These are phyloP conservation scores for Solanum appendiculatum DNA, from an alignment of 257 asterid genomes.

Conservation along the genomic window DNA sequence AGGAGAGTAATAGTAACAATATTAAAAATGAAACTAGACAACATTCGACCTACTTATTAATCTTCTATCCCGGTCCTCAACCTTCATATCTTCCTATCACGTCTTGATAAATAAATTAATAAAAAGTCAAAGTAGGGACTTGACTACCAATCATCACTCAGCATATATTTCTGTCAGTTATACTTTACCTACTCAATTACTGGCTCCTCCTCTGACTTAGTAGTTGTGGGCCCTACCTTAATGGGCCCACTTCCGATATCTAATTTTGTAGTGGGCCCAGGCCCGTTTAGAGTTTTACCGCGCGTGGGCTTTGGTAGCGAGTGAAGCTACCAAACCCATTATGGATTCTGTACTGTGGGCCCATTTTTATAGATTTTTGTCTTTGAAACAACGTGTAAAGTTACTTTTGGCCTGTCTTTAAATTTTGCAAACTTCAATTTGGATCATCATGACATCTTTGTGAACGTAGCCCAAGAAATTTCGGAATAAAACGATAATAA, in stretches of 20 bases:
- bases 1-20: neutral
- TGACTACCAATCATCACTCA: neutral
- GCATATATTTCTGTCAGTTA: neutral
- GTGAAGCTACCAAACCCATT: constrained; percentile 8
- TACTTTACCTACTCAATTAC: neutral
- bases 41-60: neutral
- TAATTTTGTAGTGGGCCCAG: neutral
- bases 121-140: neutral
- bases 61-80: neutral
- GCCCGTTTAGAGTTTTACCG: neutral
- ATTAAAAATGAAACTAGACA: neutral
- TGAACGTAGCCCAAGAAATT: neutral
- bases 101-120: neutral
- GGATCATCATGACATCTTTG: neutral
- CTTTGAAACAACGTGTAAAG: neutral
- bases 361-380: neutral
- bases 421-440: neutral
- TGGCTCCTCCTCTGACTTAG: neutral
- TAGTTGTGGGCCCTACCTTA: neutral
- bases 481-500: neutral
- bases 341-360: neutral
- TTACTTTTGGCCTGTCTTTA: neutral
- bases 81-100: neutral
- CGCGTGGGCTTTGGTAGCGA: neutral
- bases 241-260: neutral